phyloP scores from a whole-genome alignment of 495 filamentous ascomycete species.

The Barbatosphaeria neglecta region DNA sequence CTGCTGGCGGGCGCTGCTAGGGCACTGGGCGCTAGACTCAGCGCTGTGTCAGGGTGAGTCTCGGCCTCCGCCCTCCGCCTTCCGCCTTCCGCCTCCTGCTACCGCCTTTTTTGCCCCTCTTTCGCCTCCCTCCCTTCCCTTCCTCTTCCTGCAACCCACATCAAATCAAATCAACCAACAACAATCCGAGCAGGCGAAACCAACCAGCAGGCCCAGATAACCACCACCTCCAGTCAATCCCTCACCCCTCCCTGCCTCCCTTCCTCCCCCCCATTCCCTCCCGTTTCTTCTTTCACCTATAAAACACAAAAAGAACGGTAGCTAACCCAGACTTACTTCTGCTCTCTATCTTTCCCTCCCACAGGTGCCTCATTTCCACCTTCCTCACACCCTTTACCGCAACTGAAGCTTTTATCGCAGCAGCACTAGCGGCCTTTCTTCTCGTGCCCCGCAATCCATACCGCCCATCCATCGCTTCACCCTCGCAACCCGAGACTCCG shows the following conservation, averaged over 20 bases:
- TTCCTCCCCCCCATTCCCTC: not conserved
- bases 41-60: not conserved
- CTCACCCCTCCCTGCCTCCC: not conserved
- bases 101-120: not conserved
- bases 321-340: not conserved
- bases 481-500: conserved; percentile 13
- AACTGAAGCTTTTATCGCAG: too few species aligned
- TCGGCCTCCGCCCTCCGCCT: not conserved
- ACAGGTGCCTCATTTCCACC: too few species aligned
- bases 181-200: too few species aligned
- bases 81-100: not conserved
- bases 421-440: too few species aligned
- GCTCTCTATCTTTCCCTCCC: not conserved
- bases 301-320: not conserved
- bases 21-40: not conserved
- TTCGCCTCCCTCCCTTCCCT: not conserved
- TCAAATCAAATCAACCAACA: too few species aligned
- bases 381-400: too few species aligned
- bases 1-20: not conserved
- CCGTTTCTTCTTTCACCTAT: not conserved
- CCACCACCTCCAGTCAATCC: too few species aligned
- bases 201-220: too few species aligned
- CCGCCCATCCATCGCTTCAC: not conserved
- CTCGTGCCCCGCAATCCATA: too few species aligned
- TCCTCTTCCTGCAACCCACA: too few species aligned